Evolutionary conservation across 208 protist species (phyloP).

Genomic region (Phytomonas francai): DNA sequence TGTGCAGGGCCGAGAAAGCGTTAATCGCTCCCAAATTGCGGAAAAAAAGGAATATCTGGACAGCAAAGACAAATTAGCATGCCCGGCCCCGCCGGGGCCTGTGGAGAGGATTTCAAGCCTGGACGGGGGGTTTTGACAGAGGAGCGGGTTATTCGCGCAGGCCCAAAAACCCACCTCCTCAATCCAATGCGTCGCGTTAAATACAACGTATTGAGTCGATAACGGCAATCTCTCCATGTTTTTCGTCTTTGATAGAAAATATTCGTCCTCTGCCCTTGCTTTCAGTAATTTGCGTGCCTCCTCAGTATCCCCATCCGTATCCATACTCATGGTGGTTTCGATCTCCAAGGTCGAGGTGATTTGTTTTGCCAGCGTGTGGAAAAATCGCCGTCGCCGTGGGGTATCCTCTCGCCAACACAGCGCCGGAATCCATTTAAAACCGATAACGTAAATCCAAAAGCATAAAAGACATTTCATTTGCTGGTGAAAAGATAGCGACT

Average conservation of each 20-base stretch:
- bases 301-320: neutral
- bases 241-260: neutral
- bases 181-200: slow-evolving; percentile 58
- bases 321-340: slow-evolving; percentile 26
- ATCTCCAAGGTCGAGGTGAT: slow-evolving; percentile 37
- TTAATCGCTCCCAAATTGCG: no score
- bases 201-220: slow-evolving; percentile 21
- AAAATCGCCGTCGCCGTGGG: slow-evolving; percentile 12
- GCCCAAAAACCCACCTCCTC: slow-evolving; percentile 80
- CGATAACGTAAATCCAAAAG: slow-evolving; percentile 35
- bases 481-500: slow-evolving; percentile 28
- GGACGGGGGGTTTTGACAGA: slow-evolving; percentile 13
- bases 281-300: neutral
- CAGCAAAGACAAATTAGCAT: no score
- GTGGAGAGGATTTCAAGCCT: no score
- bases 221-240: neutral
- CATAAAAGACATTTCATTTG: slow-evolving; percentile 24
- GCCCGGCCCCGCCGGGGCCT: neutral
- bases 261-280: neutral
- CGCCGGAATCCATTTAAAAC: slow-evolving; percentile 30
- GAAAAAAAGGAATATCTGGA: no score
- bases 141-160: slow-evolving; percentile 53
- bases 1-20: slow-evolving; percentile 8
- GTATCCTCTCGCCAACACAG: slow-evolving; percentile 12
- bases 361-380: slow-evolving; percentile 23